Evolutionary conservation across 352 stramenopile genomes (phyloP), one percentile per base, ranked within the genome.

Genomic region (Phytopythium litorale): DNA sequence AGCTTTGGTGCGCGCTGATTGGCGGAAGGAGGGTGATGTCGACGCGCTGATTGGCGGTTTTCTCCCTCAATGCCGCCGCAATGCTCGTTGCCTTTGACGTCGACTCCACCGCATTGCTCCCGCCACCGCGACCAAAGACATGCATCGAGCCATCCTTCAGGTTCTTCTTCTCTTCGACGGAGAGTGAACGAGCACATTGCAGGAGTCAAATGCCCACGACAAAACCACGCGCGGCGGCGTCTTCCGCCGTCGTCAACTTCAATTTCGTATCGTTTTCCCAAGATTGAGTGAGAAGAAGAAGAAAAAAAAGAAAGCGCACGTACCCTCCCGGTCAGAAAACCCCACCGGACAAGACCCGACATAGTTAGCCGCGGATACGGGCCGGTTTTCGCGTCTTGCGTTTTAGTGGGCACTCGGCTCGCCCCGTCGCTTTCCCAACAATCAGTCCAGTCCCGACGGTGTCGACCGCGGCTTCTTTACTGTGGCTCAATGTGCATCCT

Each of bases 311-410:
- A 52, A 32, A 33, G 46, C 46, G 15, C 19, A 15, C 5, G 46
- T 52, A 52, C 46, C n/a, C 18, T 52, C 23, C 9, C 46, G 11
- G 46, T 9, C 46, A 52, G 4, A 33, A 52, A 52, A 28, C 15
- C 43, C 19, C 43, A 21, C 43, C 16, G 9, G 1, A 9, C 21
- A 50, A 28, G 19, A 25, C 25, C 3, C 12, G 9, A 7, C 4
- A 32, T 30, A 8, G 15, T 33, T 28, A 18, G 13, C 15, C 46
- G 15, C 21, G 46, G 46, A 46, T 46, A n/a, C 6, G n/a, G 46
- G 46, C 46, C 16, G 8, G 8, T 52, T 52, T 52, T 52, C 21
- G 46, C 46, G 46, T 54, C 48, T 54, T 54, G 48, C 48, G 48
- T 54, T 54, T 54, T 54, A 12, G 18, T 28, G 25, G 21, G n/a